Conservation (phyloP, 306 rosid genomes). For the Psophocarpus tetragonolobus region DNA sequence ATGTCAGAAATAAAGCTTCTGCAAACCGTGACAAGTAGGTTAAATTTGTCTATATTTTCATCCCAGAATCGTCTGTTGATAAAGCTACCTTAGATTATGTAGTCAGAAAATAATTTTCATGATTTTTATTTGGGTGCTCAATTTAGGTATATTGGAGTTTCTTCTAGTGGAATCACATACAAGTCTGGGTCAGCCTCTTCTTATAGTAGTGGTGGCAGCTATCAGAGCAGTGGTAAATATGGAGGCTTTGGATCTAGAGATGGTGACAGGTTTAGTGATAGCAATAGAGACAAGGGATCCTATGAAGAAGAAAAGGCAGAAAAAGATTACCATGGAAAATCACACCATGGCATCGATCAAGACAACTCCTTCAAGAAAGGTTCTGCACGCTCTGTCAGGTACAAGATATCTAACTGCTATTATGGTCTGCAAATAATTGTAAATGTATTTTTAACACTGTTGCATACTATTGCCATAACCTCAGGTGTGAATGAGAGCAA, state of each 20-base stretch:
- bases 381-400: conserved; percentile 63
- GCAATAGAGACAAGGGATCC: conserved; percentile 56
- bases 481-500: conserved; percentile 7
- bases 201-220: conserved; percentile 52
- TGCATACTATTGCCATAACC: neutral
- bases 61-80: conserved; percentile 13
- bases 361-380: conserved; percentile 65
- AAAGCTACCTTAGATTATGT: conserved; percentile 30
- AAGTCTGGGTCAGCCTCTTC: conserved; percentile 75
- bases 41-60: conserved; percentile 24
- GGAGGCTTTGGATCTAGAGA: conserved; percentile 61
- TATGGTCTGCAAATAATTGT: conserved; percentile 19
- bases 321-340: conserved; percentile 52
- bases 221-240: conserved; percentile 63
- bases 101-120: conserved; percentile 26
- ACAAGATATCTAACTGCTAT: conserved; percentile 25
- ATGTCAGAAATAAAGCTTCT: conserved; percentile 89
- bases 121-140: conserved; percentile 31
- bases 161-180: conserved; percentile 81
- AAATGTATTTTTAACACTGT: neutral
- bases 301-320: conserved; percentile 61
- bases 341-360: conserved; percentile 46
- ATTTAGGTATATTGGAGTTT: conserved; percentile 88
- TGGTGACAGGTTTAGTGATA: conserved; percentile 60
- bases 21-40: conserved; percentile 93